These are phyloP conservation scores for Lepraria neglecta DNA, from an alignment of 495 filamentous ascomycete species.

Conservation along the genomic window DNA sequence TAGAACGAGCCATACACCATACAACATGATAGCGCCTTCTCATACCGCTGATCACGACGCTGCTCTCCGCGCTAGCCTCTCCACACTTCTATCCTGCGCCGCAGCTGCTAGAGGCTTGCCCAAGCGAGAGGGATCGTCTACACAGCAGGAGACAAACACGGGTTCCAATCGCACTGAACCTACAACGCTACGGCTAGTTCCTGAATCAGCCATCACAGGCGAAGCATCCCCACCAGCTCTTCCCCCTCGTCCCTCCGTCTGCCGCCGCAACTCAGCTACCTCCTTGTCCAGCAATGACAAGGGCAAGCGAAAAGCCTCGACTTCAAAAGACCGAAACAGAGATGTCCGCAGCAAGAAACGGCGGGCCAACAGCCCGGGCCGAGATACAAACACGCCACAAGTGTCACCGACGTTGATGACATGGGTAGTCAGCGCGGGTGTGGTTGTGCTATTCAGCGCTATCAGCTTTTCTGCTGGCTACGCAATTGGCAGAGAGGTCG, in stretches of 20 bases:
- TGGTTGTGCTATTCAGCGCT: slow-evolving; percentile 84
- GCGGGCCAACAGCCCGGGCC: slow-evolving; percentile 26
- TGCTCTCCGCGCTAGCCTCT: slow-evolving; percentile 82
- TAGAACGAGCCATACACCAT: slow-evolving; percentile 42
- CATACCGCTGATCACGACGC: slow-evolving; percentile 86
- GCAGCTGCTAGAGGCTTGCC: slow-evolving; percentile 78
- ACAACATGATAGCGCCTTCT: slow-evolving; percentile 64
- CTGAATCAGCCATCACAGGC: slow-evolving; percentile 66
- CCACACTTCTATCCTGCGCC: slow-evolving; percentile 88
- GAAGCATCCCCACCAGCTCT: slow-evolving; percentile 31
- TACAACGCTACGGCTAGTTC: slow-evolving; percentile 54
- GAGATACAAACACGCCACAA: slow-evolving; percentile 33
- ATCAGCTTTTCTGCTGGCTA: slow-evolving; percentile 93
- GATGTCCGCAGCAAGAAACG: slow-evolving; percentile 50
- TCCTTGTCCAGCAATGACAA: slow-evolving; percentile 35
- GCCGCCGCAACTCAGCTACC: slow-evolving; percentile 25
- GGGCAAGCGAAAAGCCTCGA: slow-evolving; percentile 45
- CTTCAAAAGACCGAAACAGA: slow-evolving; percentile 47
- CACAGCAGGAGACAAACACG: slow-evolving; percentile 25
- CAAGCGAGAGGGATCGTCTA: slow-evolving; percentile 49
- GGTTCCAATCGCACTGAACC: slow-evolving; percentile 37
- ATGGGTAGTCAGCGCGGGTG: slow-evolving; percentile 86
- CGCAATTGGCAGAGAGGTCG: slow-evolving; percentile 76
- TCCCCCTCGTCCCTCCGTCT: slow-evolving; percentile 27
- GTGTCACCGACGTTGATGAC: slow-evolving; percentile 74